Percentiles rank a stretch among this genome's conserved stretches.
Conservation (phyloP, 2,329 filamentous ascomycete genomes). For the Aspergillus awamori region DNA sequence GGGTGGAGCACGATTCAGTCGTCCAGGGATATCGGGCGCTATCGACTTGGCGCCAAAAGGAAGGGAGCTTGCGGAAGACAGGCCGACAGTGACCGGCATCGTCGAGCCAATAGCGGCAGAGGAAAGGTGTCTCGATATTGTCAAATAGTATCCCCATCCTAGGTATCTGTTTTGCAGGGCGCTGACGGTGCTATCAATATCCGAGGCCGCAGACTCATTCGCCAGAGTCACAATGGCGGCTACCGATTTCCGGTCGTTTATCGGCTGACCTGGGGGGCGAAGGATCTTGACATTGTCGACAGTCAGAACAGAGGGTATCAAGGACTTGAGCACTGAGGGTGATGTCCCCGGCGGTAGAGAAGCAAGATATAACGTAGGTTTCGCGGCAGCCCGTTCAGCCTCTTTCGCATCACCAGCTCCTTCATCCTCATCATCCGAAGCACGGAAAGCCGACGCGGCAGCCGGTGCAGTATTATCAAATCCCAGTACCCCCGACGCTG, state of each 20-base stretch:
- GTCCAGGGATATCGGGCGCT: slow-evolving; percentile 50
- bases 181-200: slow-evolving; percentile 80
- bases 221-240: slow-evolving; percentile 80
- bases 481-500: slow-evolving; percentile 41
- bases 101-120: slow-evolving; percentile 67
- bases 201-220: slow-evolving; percentile 76
- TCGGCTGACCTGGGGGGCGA: slow-evolving; percentile 52
- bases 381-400: slow-evolving; percentile 53
- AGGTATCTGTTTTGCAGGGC: slow-evolving; percentile 80
- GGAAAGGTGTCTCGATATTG: slow-evolving; percentile 78
- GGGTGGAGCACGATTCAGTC: slow-evolving; percentile 52
- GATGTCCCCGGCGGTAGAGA: slow-evolving; percentile 58
- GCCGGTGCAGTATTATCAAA: slow-evolving; percentile 38
- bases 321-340: slow-evolving; percentile 51
- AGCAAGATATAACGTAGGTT: slow-evolving; percentile 58
- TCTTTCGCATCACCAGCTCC: slow-evolving; percentile 43
- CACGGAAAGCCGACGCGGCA: slow-evolving; percentile 45
- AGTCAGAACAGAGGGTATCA: slow-evolving; percentile 57
- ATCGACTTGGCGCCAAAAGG: slow-evolving; percentile 78
- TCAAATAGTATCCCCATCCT: slow-evolving; percentile 80
- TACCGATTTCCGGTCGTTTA: slow-evolving; percentile 68
- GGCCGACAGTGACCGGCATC: slow-evolving; percentile 50
- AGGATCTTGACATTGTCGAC: slow-evolving; percentile 76
- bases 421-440: slow-evolving; percentile 50
- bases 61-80: slow-evolving; percentile 58